Percentiles rank a stretch among this genome's conserved stretches.
Conservation (phyloP, 1,139 yeast genomes). For the Casaregolazyma suthepensis region DNA sequence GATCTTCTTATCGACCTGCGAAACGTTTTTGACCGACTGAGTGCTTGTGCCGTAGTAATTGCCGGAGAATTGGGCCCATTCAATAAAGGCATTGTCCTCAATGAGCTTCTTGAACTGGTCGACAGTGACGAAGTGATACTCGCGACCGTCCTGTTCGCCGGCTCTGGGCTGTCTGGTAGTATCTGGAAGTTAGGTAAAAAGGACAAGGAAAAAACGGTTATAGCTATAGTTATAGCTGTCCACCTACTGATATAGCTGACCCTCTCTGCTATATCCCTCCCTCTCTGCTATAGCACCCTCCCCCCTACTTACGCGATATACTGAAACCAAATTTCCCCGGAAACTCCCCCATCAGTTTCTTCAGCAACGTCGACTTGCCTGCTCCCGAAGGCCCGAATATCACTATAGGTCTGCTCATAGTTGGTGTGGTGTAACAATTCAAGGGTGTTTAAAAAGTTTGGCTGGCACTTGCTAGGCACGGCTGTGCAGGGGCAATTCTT, state of each 20-base stretch:
- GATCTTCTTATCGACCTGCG: constrained; percentile 45
- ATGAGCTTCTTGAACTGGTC: constrained; percentile 74
- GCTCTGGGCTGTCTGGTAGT: constrained; percentile 89
- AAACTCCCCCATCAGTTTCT: constrained; percentile 81
- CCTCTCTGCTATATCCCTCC: no score
- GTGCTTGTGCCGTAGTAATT: constrained; percentile 94
- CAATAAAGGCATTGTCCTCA: constrained; percentile 71
- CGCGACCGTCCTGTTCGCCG: constrained; percentile 85
- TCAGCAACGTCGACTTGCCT: constrained; percentile 90
- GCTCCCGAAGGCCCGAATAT: constrained; percentile 95
- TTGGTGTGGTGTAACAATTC: neutral
- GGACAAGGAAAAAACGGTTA: no score
- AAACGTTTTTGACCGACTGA: constrained; percentile 74
- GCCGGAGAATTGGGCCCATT: constrained; percentile 97
- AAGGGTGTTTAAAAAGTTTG: neutral
- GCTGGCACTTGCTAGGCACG: neutral
- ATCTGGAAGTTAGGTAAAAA: constrained; percentile 35
- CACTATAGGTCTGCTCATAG: constrained; percentile 63
- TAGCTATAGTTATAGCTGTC: no score
- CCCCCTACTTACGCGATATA: constrained; percentile 53
- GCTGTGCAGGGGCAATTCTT: neutral
- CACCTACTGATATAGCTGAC: neutral
- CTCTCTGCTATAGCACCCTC: no score
- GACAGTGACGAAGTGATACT: constrained; percentile 78
- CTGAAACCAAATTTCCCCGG: constrained; percentile 91